These are phyloP conservation scores for Cystobasidium slooffiae DNA, from an alignment of 1,284 basidiomycete species.

Conservation along the genomic window DNA sequence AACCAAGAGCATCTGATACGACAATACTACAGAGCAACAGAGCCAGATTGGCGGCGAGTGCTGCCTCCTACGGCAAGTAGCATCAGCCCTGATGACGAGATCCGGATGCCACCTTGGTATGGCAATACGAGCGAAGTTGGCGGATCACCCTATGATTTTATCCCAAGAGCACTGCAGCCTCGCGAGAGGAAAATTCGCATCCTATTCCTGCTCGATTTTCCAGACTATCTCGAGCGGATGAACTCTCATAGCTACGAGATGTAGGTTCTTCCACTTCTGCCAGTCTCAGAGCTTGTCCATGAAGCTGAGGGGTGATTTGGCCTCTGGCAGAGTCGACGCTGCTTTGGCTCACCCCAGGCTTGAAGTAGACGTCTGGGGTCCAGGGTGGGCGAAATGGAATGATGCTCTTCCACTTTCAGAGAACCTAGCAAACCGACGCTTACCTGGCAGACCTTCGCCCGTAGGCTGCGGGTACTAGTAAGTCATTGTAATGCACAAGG, in stretches of 20 bases:
- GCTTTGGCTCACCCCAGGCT: conserved; percentile 16
- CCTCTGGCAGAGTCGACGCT: conserved; percentile 29
- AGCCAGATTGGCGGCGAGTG: conserved; percentile 19
- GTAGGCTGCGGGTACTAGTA: conserved; percentile 38
- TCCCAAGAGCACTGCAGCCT: not conserved
- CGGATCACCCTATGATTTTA: conserved; percentile 27
- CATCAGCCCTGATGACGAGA: not conserved
- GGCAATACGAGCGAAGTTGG: conserved; percentile 16
- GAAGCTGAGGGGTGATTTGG: not conserved
- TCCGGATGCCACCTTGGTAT: conserved; percentile 24
- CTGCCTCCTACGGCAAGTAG: not conserved
- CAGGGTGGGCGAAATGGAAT: conserved; percentile 38
- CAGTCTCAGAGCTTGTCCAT: not conserved
- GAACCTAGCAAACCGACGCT: conserved; percentile 10
- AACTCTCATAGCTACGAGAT: conserved; percentile 39
- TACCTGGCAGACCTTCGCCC: conserved; percentile 5
- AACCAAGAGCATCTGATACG: not conserved
- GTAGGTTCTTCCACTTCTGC: not conserved
- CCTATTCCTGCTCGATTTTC: conserved; percentile 33
- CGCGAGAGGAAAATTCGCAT: conserved; percentile 15
- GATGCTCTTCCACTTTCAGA: conserved; percentile 6
- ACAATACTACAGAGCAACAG: conserved; percentile 5
- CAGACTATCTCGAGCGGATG: conserved; percentile 41
- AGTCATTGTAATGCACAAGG: not conserved
- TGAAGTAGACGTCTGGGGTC: conserved; percentile 34